Percentiles rank a stretch among this genome's conserved stretches.
phyloP scores from a whole-genome alignment of 1,284 basidiomycete species.

The Ustilago trichophora region DNA sequence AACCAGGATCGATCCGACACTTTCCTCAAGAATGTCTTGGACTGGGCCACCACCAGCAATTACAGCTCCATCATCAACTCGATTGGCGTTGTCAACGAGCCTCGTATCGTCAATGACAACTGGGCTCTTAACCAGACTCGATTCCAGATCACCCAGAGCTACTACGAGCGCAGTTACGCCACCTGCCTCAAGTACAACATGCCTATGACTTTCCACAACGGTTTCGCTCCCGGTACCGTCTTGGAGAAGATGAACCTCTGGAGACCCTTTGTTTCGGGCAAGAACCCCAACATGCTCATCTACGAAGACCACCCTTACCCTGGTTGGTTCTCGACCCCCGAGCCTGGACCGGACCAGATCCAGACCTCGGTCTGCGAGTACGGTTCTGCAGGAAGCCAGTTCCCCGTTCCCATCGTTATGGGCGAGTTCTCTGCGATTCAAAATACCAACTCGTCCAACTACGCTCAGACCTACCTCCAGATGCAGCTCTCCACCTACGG shows the following conservation, averaged over 20 bases:
- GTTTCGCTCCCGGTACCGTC: conserved; percentile 38
- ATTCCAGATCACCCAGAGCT: conserved; percentile 30
- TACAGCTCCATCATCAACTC: conserved; percentile 59
- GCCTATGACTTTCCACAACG: conserved; percentile 61
- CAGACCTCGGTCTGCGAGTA: conserved; percentile 51
- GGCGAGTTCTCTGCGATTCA: conserved; percentile 58
- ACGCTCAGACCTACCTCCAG: conserved; percentile 34
- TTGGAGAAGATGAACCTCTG: conserved; percentile 46
- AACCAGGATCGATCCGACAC: conserved; percentile 54
- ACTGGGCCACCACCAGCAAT: conserved; percentile 49
- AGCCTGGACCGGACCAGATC: conserved; percentile 30
- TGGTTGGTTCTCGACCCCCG: conserved; percentile 53
- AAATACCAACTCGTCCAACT: conserved; percentile 28
- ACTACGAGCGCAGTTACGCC: conserved; percentile 52
- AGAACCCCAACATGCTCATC: conserved; percentile 58
- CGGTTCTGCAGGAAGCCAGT: conserved; percentile 21
- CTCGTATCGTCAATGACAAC: conserved; percentile 41
- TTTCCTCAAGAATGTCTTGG: conserved; percentile 49
- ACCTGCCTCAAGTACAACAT: conserved; percentile 36
- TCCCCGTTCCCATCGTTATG: conserved; percentile 54
- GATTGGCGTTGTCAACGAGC: conserved; percentile 62
- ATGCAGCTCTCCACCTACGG: conserved; percentile 60
- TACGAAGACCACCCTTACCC: conserved; percentile 64
- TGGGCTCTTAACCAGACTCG: conserved; percentile 29
- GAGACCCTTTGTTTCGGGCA: conserved; percentile 48